These are phyloP conservation scores for Bertia moriformis DNA, from an alignment of 2,329 filamentous ascomycete species.

Conservation along the genomic window DNA sequence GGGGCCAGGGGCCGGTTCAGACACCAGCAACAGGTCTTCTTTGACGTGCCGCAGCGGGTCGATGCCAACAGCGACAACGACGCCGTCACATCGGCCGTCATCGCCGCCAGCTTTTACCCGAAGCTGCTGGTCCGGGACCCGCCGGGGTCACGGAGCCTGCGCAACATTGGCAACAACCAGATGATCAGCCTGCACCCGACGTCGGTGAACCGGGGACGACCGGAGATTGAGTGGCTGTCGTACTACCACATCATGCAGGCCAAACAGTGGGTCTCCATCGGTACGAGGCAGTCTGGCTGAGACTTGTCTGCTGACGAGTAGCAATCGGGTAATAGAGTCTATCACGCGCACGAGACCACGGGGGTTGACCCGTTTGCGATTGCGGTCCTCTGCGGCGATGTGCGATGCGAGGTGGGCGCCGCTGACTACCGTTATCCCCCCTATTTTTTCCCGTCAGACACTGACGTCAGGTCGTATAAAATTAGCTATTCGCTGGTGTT, in stretches of 20 bases:
- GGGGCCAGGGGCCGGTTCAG: slow-evolving; percentile 37
- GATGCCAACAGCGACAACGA: slow-evolving; percentile 71
- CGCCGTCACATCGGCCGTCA: slow-evolving; percentile 61
- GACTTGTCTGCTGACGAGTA: slow-evolving; percentile 12
- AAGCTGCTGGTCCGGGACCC: slow-evolving; percentile 74
- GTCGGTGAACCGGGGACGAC: slow-evolving; percentile 67
- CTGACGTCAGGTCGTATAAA: neutral
- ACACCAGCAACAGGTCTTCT: slow-evolving; percentile 60
- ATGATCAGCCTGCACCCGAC: slow-evolving; percentile 73
- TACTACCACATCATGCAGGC: slow-evolving; percentile 98
- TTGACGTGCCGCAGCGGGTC: slow-evolving; percentile 61
- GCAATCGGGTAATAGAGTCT: slow-evolving; percentile 35
- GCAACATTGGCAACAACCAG: slow-evolving; percentile 88
- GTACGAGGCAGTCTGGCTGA: neutral
- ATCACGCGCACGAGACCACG: slow-evolving; percentile 82
- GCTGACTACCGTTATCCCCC: slow-evolving; percentile 1
- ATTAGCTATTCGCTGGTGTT: slow-evolving; percentile 79
- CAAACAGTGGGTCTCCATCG: slow-evolving; percentile 44
- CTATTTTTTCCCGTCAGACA: neutral
- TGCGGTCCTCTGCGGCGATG: slow-evolving; percentile 73
- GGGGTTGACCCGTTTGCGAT: slow-evolving; percentile 70
- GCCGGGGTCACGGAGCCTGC: slow-evolving; percentile 56
- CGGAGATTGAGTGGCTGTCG: slow-evolving; percentile 65
- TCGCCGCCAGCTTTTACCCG: slow-evolving; percentile 91
- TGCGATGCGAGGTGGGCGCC: slow-evolving; percentile 70